phyloP scores from a whole-genome alignment of 495 filamentous ascomycete genomes.

The Collariella sp. region DNA sequence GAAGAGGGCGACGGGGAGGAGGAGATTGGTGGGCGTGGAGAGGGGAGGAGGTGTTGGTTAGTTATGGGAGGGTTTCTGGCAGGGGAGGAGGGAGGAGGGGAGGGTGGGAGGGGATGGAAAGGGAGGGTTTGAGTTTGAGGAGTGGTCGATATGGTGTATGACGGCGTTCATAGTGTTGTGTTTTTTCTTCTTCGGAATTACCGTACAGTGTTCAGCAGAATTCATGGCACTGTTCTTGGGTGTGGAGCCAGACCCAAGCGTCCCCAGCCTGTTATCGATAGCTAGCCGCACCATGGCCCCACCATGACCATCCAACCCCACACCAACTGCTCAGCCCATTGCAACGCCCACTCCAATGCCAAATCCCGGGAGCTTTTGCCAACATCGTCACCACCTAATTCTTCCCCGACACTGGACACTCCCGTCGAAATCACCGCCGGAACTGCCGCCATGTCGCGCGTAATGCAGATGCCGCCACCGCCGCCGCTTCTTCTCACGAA shows the following conservation, averaged over 20 bases:
- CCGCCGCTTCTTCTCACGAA: constrained; percentile 43
- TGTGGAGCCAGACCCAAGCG: too few species aligned
- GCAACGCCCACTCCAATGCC: background rate
- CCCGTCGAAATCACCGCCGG: background rate
- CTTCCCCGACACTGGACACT: background rate
- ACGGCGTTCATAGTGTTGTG: too few species aligned
- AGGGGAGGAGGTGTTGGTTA: constrained; percentile 45
- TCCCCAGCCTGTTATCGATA: constrained; percentile 11
- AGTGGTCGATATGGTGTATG: too few species aligned
- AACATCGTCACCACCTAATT: background rate
- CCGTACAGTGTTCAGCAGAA: too few species aligned
- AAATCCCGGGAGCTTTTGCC: background rate
- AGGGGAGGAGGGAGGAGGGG: constrained; percentile 24
- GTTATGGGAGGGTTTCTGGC: constrained; percentile 63
- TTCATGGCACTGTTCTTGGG: too few species aligned
- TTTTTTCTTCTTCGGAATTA: too few species aligned
- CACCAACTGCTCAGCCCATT: constrained; percentile 1
- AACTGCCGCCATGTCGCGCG: constrained; percentile 9
- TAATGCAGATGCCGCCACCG: constrained; percentile 18
- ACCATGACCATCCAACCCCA: background rate
- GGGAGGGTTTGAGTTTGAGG: background rate
- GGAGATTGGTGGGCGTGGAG: constrained; percentile 26
- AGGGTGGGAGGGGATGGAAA: constrained; percentile 11
- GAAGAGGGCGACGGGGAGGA: constrained; percentile 41
- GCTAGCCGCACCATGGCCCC: background rate